Evolutionary conservation across 2,329 filamentous ascomycete species (phyloP), one percentile per base, ranked within the genome.

Genomic region (Aspergillus intermedius): DNA sequence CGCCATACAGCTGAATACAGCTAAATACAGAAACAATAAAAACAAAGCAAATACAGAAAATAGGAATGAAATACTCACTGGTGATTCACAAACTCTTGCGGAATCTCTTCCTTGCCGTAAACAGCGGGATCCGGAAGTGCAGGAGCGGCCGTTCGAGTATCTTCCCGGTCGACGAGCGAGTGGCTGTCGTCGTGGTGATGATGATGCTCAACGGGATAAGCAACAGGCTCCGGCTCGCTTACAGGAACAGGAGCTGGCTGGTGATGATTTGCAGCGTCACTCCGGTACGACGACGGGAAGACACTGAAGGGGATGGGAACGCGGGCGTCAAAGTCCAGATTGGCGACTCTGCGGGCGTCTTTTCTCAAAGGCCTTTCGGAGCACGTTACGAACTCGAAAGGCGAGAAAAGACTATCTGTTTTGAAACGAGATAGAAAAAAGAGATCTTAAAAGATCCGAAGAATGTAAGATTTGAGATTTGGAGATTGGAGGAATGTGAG

Each of bases 281-380:
- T 84, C 77, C 87, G 83, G 83, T 96, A 97, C 77, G 90, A 88
- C 76, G 90, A 95, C 80, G 91, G 91, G 84, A 97, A 96, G 87
- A 96, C 87, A 88, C 90, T 96, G 85, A 96, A 95, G 79, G 91
- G 91, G 78, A 97, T 93, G 81, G 91, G 89, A 77, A 96, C 88
- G 77, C 90, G 88, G 78, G 91, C 90, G 87, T 95, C 91, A 93
- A 95, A 96, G 88, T 96, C 91, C 91, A 96, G 91, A 81, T 89
- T 96, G 88, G 79, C 88, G 86, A 86, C 84, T 84, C 87, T 83
- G 77, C 72, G 73, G 74, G 76, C 77, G 83, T 77, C 82, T 80
- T 79, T 83, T 84, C 84, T 88, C 82, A 81, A 82, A 82, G 69
- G 65, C 65, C 69, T 72, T 70, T 69, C 69, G 69, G 72, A 72